Percentiles rank a stretch among this genome's conserved stretches.
Evolutionary conservation across 2,329 filamentous ascomycete genomes (phyloP).

Genomic region (Celoporthe dispersa): DNA sequence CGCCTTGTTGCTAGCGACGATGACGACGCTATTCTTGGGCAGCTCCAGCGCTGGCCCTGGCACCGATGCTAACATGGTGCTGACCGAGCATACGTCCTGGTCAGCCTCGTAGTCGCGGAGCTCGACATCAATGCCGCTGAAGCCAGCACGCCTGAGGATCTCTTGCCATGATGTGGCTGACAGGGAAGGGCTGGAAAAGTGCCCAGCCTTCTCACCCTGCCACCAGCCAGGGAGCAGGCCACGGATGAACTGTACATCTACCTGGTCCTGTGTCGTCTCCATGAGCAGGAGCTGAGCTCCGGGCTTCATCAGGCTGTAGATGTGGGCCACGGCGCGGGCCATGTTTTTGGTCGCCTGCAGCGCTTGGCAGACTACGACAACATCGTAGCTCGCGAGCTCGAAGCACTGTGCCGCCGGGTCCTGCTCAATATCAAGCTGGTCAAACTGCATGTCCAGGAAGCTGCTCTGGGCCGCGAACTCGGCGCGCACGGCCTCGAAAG

Average conservation of each 20-base stretch:
- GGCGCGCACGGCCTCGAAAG: not conserved
- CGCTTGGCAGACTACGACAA: conserved; percentile 39
- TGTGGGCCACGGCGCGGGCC: conserved; percentile 32
- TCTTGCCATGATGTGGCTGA: too few species aligned
- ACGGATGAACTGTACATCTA: not conserved
- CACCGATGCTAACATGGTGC: too few species aligned
- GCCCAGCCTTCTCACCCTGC: not conserved
- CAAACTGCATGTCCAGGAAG: too few species aligned
- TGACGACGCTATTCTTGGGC: too few species aligned
- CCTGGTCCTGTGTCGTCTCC: conserved; percentile 17
- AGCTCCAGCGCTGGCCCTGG: too few species aligned
- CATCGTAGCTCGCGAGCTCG: conserved; percentile 33
- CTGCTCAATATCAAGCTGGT: too few species aligned
- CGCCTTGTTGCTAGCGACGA: too few species aligned
- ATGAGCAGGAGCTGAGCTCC: conserved; percentile 38
- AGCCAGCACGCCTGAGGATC: not conserved
- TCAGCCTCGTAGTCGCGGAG: too few species aligned
- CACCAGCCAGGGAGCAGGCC: conserved; percentile 19
- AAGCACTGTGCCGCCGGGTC: too few species aligned
- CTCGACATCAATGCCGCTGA: not conserved
- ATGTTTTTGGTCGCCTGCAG: conserved; percentile 36
- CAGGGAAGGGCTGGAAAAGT: too few species aligned
- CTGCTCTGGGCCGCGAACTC: too few species aligned
- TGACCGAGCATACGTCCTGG: too few species aligned
- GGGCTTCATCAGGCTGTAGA: conserved; percentile 38